Evolutionary conservation across 805 yeast species (phyloP).

Genomic region (Myxozyma neotropica): DNA sequence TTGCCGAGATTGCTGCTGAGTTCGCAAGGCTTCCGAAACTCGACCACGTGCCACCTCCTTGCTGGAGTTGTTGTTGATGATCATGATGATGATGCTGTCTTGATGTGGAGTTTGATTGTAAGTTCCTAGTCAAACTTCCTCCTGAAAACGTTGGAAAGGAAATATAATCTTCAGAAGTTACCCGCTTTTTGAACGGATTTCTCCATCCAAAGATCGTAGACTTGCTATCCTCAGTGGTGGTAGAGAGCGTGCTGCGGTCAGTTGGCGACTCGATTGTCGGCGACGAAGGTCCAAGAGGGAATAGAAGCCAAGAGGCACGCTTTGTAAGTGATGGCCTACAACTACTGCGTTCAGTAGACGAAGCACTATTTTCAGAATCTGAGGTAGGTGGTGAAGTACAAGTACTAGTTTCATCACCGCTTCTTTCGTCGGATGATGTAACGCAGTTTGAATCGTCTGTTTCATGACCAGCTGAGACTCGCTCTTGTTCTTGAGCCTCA

Average conservation of each 20-base stretch:
- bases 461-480: neutral
- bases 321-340: slow-evolving; percentile 8
- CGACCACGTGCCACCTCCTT: slow-evolving; percentile 5
- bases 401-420: neutral
- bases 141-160: slow-evolving; percentile 24
- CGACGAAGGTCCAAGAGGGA: slow-evolving; percentile 1
- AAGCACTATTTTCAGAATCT: neutral
- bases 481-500: no score
- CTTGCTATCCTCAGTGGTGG: neutral
- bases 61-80: neutral
- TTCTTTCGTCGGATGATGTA: neutral
- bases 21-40: slow-evolving; percentile 1
- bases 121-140: neutral
- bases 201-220: neutral
- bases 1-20: slow-evolving; percentile 1
- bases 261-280: slow-evolving; percentile 6
- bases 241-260: neutral
- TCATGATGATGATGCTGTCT: neutral
- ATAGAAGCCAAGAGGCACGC: slow-evolving; percentile 16
- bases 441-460: neutral
- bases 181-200: slow-evolving; percentile 5
- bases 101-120: neutral
- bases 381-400: slow-evolving; percentile 6
- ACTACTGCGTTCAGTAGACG: neutral
- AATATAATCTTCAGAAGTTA: slow-evolving; percentile 20